Evolutionary conservation across 2,329 filamentous ascomycete species (phyloP), one percentile per base, ranked within the genome.

Genomic region (Sporothrix variecibatus): DNA sequence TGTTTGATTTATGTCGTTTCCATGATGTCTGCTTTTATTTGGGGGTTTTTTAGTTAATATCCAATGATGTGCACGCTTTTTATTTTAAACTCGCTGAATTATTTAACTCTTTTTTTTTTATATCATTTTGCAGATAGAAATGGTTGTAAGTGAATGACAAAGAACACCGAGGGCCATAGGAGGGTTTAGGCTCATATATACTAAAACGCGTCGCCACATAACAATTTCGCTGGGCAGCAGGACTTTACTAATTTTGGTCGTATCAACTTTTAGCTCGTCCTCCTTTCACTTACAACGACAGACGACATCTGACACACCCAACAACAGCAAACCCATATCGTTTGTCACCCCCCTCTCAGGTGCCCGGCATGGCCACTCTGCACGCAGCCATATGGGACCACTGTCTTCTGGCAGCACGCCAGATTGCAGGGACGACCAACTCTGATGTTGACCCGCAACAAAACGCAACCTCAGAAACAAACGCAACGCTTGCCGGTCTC

Each of bases 401-500:
- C 17, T 76, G 76, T n/a, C 67, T 76, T 31, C 60, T 34, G 12
- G 76, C 75, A 12, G 76, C 76, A n/a, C 65, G 62, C 9, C 58
- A 75, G 31, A 77, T 78, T 23, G 64, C 69, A 1, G 38, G 17
- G 26, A 34, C 17, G 20, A 31, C 20, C 34, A 2, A 26, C 17
- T 3, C 20, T 31, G 46, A 8, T 34, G 34, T 5, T 34, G 34
- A 34, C 34, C 8, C 34, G 34, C 5, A 34, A 34, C 34, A 34
- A 34, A 34, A 34, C 1, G 34, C 15, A 49, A 49, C 17, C 15
- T 20, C 43, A 49, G 15, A 49, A 12, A 17, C 43, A 49, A 49
- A 17, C 4, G 3, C 51, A 9, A 56, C 51, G 2, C 51, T 56
- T 0, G 23, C 28, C 20, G 38, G 31, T 5, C 73, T 76, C 20